These are phyloP conservation scores for Amphibolis antarctica DNA, from an alignment of 106 monocot species.

Conservation along the genomic window DNA sequence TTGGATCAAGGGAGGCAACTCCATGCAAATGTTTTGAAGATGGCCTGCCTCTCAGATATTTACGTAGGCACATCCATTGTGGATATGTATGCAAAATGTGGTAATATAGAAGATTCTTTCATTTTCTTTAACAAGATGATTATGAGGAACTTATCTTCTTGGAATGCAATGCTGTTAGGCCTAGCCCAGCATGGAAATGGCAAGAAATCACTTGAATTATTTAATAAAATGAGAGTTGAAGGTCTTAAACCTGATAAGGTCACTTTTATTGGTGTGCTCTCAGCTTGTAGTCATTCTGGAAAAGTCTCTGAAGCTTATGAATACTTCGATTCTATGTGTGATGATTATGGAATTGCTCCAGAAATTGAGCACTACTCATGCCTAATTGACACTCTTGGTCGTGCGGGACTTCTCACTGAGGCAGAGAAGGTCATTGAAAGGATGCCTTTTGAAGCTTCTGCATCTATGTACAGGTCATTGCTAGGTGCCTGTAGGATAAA, in stretches of 20 bases:
- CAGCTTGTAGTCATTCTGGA: conserved; percentile 76
- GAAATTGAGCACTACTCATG: conserved; percentile 72
- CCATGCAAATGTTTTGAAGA: conserved; percentile 50
- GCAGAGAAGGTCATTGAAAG: conserved; percentile 47
- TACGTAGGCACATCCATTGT: conserved; percentile 51
- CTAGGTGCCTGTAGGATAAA: conserved; percentile 54
- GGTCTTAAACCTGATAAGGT: conserved; percentile 53
- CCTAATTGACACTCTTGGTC: conserved; percentile 54
- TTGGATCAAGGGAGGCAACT: conserved; percentile 48
- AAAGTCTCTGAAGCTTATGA: conserved; percentile 44
- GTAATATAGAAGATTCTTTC: conserved; percentile 47
- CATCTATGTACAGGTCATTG: conserved; percentile 46
- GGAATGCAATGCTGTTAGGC: conserved; percentile 61
- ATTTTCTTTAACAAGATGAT: conserved; percentile 36
- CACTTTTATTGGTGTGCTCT: conserved; percentile 55
- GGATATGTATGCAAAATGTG: conserved; percentile 86
- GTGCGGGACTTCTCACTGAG: conserved; percentile 40
- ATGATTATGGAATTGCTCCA: conserved; percentile 38
- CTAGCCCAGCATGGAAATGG: conserved; percentile 63
- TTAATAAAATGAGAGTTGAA: conserved; percentile 26
- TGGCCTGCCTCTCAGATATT: conserved; percentile 29
- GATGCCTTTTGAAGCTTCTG: conserved; percentile 55
- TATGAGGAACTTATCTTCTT: conserved; percentile 32
- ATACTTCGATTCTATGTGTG: conserved; percentile 43
- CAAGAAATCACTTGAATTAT: conserved; percentile 33